phyloP scores from a whole-genome alignment of 495 filamentous ascomycete species.

The Penicillium paxilli region DNA sequence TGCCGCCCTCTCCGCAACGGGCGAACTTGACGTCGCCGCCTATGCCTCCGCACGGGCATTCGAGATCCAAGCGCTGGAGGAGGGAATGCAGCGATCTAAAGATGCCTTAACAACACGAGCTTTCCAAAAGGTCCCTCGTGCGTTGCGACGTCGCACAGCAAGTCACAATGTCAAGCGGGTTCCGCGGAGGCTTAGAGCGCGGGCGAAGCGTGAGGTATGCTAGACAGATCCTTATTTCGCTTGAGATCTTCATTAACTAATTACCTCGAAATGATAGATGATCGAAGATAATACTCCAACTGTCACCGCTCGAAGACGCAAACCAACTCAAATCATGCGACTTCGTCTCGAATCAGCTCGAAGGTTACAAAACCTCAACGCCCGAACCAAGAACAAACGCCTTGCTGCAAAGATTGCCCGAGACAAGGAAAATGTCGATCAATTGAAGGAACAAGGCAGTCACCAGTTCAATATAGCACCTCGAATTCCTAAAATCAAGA shows the following conservation, averaged over 20 bases:
- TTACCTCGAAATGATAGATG: conserved; percentile 51
- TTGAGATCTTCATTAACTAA: neutral
- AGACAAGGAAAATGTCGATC: conserved; percentile 31
- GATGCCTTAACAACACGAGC: conserved; percentile 67
- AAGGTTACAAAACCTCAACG: conserved; percentile 63
- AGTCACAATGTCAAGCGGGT: conserved; percentile 94
- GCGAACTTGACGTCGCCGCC: conserved; percentile 75
- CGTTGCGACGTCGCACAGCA: conserved; percentile 81
- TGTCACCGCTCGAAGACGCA: conserved; percentile 67
- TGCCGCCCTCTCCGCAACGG: conserved; percentile 68
- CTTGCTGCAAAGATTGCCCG: conserved; percentile 22
- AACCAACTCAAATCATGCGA: conserved; percentile 67
- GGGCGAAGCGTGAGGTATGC: conserved; percentile 70
- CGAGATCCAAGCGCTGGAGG: conserved; percentile 82
- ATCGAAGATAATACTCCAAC: conserved; percentile 89
- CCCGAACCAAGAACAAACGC: conserved; percentile 53
- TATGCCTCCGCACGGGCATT: conserved; percentile 82
- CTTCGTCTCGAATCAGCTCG: conserved; percentile 83
- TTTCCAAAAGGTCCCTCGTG: conserved; percentile 85
- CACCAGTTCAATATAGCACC: conserved; percentile 43
- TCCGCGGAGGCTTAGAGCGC: conserved; percentile 70
- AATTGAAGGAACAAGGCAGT: conserved; percentile 33
- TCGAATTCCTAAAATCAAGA: conserved; percentile 67
- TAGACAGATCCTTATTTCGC: neutral
- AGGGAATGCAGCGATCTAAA: conserved; percentile 73